Conservation (phyloP, 306 rosid species). For the Citrullus mucosospermus region DNA sequence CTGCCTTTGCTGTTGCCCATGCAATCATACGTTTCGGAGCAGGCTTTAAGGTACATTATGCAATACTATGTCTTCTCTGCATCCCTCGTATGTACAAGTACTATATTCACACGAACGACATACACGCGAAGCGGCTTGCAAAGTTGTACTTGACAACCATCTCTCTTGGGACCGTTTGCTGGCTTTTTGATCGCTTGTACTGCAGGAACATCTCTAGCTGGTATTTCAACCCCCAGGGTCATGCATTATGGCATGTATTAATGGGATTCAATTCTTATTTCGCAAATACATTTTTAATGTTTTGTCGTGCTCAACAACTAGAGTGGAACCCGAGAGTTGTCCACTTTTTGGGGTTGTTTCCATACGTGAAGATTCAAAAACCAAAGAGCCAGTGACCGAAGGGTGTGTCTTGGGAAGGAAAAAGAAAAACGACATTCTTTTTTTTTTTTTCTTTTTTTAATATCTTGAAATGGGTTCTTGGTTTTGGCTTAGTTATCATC, state of each 20-base stretch:
- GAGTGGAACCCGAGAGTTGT: slow-evolving; percentile 56
- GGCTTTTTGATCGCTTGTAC: slow-evolving; percentile 50
- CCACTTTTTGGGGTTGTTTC: slow-evolving; percentile 45
- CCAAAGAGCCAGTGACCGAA: slow-evolving; percentile 43
- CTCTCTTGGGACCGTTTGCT: slow-evolving; percentile 34
- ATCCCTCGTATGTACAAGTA: slow-evolving; percentile 91
- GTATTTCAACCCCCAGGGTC: slow-evolving; percentile 68
- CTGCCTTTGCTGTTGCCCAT: slow-evolving; percentile 42
- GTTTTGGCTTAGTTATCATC: neutral
- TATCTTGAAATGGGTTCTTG: neutral
- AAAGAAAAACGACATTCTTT: slow-evolving; percentile 2
- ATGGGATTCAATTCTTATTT: slow-evolving; percentile 66
- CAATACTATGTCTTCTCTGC: slow-evolving; percentile 62
- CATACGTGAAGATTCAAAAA: slow-evolving; percentile 61
- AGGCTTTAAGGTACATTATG: slow-evolving; percentile 66
- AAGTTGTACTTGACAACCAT: slow-evolving; percentile 47
- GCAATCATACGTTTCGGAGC: slow-evolving; percentile 34
- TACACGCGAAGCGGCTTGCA: slow-evolving; percentile 51
- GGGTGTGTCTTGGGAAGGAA: neutral
- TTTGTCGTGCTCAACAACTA: slow-evolving; percentile 72
- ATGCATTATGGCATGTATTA: slow-evolving; percentile 70
- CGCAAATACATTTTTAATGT: slow-evolving; percentile 84
- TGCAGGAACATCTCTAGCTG: slow-evolving; percentile 50
- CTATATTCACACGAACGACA: slow-evolving; percentile 50
- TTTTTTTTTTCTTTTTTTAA: too few species aligned